Evolutionary conservation across 1,284 basidiomycete genomes (phyloP).

Genomic region (Mycena sp.): DNA sequence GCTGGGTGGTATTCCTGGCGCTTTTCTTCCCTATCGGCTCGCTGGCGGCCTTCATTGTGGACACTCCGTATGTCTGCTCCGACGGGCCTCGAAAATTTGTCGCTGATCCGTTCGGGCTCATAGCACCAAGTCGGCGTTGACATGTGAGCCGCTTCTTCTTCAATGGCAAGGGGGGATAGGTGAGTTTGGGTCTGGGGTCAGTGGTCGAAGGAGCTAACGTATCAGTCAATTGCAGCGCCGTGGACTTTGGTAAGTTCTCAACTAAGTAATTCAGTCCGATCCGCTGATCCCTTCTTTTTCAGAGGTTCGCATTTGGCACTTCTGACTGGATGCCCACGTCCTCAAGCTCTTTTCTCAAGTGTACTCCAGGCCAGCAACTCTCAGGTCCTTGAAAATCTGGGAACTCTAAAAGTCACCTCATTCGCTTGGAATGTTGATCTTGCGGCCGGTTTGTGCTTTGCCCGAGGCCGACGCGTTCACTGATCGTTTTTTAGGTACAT

Average conservation of each 20-base stretch:
- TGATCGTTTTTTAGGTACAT: conserved; percentile 2
- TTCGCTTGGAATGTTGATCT: conserved; percentile 23
- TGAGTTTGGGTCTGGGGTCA: background rate
- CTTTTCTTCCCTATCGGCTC: conserved; percentile 4
- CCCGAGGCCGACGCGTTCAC: background rate
- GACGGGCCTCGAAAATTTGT: too few relatives aligned
- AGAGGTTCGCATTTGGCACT: conserved; percentile 4
- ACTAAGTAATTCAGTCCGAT: background rate
- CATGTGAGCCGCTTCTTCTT: conserved; percentile 13
- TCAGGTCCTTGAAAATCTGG: conserved; percentile 14
- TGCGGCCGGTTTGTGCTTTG: conserved; percentile 6
- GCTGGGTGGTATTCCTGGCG: conserved; percentile 14
- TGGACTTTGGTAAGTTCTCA: conserved; percentile 18
- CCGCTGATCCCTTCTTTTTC: background rate
- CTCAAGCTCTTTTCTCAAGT: background rate
- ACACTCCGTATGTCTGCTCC: conserved; percentile 6
- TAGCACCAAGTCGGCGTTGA: conserved; percentile 17
- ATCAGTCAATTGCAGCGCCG: conserved; percentile 1
- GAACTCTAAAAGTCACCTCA: conserved; percentile 9
- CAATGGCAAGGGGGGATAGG: conserved; percentile 23
- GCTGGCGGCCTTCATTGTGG: conserved; percentile 21
- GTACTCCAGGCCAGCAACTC: conserved; percentile 5
- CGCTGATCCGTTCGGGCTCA: background rate
- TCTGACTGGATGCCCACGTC: background rate
- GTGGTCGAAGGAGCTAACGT: background rate